Base-by-base conservation (phyloP, 768 basidiomycete species). In the Tulasnella calospora region DNA sequence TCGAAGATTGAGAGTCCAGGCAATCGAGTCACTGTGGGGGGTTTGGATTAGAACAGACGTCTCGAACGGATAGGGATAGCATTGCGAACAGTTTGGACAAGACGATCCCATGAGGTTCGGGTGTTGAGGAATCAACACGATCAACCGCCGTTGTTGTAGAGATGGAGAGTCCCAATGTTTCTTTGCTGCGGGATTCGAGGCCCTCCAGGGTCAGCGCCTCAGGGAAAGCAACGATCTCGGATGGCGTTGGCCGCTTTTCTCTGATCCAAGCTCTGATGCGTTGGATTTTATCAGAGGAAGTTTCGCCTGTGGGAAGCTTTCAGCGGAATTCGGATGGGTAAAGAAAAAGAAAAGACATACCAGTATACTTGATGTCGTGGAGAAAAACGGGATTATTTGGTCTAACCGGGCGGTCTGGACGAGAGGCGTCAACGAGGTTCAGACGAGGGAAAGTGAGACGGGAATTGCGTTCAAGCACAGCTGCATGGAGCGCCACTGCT, bases 1-100 rank as follows among this genome's bases (percentile, higher is more conserved):
- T 72, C 97, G 92, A 76, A 96, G 86, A 82, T 99, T 99, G 44
- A 98, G 86, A 2, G 93, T 82, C 86, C 94, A 98, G 0, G 97
- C 97, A 90, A 85, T 92, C 69, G 88, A 89, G 17, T 93, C 85
- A 55, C 98, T 84, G 61, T 90, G 91, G 0, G 38, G 4, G 90
- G 89, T 78, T 93, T 86, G 41, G 93, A 84, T n/a, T 89, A 91
- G 70, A 88, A 91, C 33, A 23, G 30, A 33, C 21, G 19, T 67
- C 23, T 71, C 21, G 10, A 78, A 71, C 70, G 27, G 44, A 17
- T 0, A 67, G 13, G 27, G 17, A 10, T 5, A 5, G 21, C 38
- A 51, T 8, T 19, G 40, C 77, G n/a, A 30, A 78, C 77, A 78
- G 33, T 35, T 27, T 57, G 12, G 61, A 71, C 40, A 78, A 41